phyloP scores from a whole-genome alignment of 495 filamentous ascomycete species.

The Penicillium dipodomyicola region DNA sequence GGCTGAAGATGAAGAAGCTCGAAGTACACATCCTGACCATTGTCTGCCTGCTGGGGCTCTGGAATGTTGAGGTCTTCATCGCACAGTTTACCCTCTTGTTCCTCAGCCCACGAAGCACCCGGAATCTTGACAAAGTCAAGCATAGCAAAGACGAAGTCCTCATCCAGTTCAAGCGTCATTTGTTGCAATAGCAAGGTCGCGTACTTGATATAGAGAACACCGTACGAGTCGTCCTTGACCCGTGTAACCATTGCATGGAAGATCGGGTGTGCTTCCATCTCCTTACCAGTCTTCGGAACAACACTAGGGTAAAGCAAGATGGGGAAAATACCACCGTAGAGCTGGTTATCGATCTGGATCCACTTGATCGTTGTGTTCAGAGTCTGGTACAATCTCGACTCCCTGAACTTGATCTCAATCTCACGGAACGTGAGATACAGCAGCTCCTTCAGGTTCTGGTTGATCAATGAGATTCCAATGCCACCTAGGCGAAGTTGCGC shows the following conservation, averaged over 20 bases:
- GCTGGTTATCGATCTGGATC: conserved; percentile 98
- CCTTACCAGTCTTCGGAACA: conserved; percentile 96
- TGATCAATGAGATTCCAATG: conserved; percentile 90
- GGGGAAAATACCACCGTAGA: conserved; percentile 97
- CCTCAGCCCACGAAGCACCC: conserved; percentile 86
- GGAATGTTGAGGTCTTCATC: conserved; percentile 89
- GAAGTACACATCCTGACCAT: conserved; percentile 93
- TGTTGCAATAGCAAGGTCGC: conserved; percentile 90
- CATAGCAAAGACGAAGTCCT: conserved; percentile 95
- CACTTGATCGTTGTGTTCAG: conserved; percentile 88
- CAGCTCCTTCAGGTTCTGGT: conserved; percentile 84
- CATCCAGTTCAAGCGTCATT: conserved; percentile 97
- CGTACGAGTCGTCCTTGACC: conserved; percentile 97
- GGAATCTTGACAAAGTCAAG: conserved; percentile 94
- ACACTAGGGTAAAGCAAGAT: conserved; percentile 97
- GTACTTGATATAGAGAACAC: conserved; percentile 98
- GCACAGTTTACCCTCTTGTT: conserved; percentile 78
- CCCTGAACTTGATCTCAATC: conserved; percentile 84
- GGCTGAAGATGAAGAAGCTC: conserved; percentile 95
- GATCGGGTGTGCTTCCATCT: conserved; percentile 95
- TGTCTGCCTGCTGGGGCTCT: conserved; percentile 79
- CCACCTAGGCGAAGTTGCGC: conserved; percentile 85
- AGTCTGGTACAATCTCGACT: conserved; percentile 90
- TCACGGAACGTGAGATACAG: conserved; percentile 93
- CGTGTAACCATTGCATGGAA: conserved; percentile 86